phyloP scores from a whole-genome alignment of 805 yeast species.

The Isabelozyma pseudorhagii region DNA sequence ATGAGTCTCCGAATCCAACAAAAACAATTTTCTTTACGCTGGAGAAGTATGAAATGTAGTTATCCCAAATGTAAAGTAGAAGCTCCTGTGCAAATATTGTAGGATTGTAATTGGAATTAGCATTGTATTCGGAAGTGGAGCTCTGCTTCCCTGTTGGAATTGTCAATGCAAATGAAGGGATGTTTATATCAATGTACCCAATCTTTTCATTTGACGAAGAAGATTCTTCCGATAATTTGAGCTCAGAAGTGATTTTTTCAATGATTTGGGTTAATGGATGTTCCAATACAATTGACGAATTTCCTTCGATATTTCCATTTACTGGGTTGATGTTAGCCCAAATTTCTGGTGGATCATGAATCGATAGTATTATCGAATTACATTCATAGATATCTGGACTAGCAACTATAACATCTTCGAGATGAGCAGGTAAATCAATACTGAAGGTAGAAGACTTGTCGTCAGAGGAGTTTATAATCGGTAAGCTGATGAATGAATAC shows the following conservation, averaged over 20 bases:
- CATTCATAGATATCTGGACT: slow-evolving; percentile 64
- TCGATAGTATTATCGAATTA: slow-evolving; percentile 62
- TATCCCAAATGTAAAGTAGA: slow-evolving; percentile 83
- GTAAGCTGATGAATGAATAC: slow-evolving; percentile 63
- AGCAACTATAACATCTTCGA: slow-evolving; percentile 66
- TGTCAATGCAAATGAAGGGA: slow-evolving; percentile 57
- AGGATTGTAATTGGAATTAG: slow-evolving; percentile 47
- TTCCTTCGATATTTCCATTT: slow-evolving; percentile 73
- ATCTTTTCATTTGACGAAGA: slow-evolving; percentile 25
- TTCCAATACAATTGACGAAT: slow-evolving; percentile 72
- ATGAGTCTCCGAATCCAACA: slow-evolving; percentile 87
- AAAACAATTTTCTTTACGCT: slow-evolving; percentile 68
- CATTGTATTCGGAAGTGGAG: slow-evolving; percentile 24
- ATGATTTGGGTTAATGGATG: slow-evolving; percentile 62
- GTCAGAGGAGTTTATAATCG: slow-evolving; percentile 41
- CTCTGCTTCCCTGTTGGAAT: slow-evolving; percentile 10
- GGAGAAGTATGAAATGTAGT: slow-evolving; percentile 70
- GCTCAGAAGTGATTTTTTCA: slow-evolving; percentile 47
- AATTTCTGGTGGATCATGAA: slow-evolving; percentile 90
- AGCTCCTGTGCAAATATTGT: slow-evolving; percentile 73
- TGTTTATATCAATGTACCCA: slow-evolving; percentile 81
- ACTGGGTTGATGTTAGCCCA: slow-evolving; percentile 85
- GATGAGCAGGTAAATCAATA: slow-evolving; percentile 44
- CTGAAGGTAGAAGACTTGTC: slow-evolving; percentile 24
- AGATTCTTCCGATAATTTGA: slow-evolving; percentile 7